These are phyloP conservation scores for Xylariaceae sp. DNA, from an alignment of 2,329 filamentous ascomycete species.

Conservation along the genomic window DNA sequence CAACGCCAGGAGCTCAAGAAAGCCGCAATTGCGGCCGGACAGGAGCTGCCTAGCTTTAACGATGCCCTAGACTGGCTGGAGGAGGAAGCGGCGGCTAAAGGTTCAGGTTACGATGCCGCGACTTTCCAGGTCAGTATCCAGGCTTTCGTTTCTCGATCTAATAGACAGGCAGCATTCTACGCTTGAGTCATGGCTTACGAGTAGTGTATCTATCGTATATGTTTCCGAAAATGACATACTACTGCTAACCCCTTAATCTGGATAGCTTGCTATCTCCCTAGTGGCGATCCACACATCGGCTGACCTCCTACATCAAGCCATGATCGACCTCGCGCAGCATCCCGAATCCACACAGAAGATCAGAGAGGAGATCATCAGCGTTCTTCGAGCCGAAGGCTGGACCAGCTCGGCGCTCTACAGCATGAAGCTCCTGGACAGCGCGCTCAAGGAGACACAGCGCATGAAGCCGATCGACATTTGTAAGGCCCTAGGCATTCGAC, in stretches of 20 bases:
- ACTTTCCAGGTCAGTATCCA: conserved; percentile 24
- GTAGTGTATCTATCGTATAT: background rate
- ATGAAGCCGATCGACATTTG: conserved; percentile 30
- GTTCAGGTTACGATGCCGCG: conserved; percentile 31
- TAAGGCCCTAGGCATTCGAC: conserved; percentile 15
- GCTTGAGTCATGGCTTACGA: too few relatives aligned
- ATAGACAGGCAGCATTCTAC: background rate
- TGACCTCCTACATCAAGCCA: conserved; percentile 34
- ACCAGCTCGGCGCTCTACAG: conserved; percentile 33
- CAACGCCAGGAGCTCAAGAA: conserved; percentile 22
- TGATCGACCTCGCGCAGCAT: conserved; percentile 45
- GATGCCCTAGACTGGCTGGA: conserved; percentile 46
- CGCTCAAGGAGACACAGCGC: conserved; percentile 41
- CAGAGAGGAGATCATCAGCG: conserved; percentile 45
- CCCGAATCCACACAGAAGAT: conserved; percentile 47
- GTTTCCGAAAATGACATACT: too few relatives aligned
- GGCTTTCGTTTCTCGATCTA: background rate
- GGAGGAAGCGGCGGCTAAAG: conserved; percentile 34
- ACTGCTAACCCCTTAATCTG: background rate
- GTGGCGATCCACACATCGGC: conserved; percentile 44
- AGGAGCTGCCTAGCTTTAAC: conserved; percentile 26
- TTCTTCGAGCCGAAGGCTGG: conserved; percentile 27
- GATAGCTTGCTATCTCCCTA: conserved; percentile 29
- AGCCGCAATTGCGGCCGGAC: conserved; percentile 18
- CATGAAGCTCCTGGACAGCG: conserved; percentile 41